A percentile compares a stretch with the other conserved stretches of the same genome.
These are phyloP conservation scores for Lonicera japonica DNA, from an alignment of 129 eudicot genomes.

Conservation along the genomic window DNA sequence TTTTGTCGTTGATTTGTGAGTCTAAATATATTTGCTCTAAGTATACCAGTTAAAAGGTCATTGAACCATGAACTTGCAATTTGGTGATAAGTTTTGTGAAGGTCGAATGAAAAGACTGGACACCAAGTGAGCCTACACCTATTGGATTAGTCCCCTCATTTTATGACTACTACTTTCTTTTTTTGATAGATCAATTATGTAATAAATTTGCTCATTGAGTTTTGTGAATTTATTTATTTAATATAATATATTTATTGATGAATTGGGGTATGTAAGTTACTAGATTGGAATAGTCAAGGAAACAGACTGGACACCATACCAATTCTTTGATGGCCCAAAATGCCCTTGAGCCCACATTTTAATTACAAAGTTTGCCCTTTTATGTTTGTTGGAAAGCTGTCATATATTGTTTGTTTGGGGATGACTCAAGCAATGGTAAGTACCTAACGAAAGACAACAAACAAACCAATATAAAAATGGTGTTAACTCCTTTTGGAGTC, in stretches of 20 bases:
- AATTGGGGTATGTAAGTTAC: too few species aligned
- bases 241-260: too few species aligned
- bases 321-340: constrained; percentile 17
- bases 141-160: not conserved
- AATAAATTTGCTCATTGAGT: too few species aligned
- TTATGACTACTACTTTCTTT: constrained; percentile 2
- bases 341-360: constrained; percentile 19
- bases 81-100: constrained; percentile 7
- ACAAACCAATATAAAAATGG: too few species aligned
- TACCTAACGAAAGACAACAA: too few species aligned
- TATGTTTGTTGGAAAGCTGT: constrained; percentile 14
- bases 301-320: constrained; percentile 46
- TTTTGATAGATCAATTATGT: too few species aligned
- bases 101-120: constrained; percentile 46
- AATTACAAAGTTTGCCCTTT: constrained; percentile 21
- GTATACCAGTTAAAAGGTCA: too few species aligned
- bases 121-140: not conserved
- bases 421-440: not conserved
- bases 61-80: too few species aligned
- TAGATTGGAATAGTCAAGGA: constrained; percentile 39
- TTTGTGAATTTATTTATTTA: not conserved
- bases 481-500: too few species aligned
- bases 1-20: too few species aligned
- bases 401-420: constrained; percentile 8
- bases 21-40: too few species aligned